Evolutionary conservation across 2,329 filamentous ascomycete species (phyloP).

Genomic region (Cyclaneusma minus): DNA sequence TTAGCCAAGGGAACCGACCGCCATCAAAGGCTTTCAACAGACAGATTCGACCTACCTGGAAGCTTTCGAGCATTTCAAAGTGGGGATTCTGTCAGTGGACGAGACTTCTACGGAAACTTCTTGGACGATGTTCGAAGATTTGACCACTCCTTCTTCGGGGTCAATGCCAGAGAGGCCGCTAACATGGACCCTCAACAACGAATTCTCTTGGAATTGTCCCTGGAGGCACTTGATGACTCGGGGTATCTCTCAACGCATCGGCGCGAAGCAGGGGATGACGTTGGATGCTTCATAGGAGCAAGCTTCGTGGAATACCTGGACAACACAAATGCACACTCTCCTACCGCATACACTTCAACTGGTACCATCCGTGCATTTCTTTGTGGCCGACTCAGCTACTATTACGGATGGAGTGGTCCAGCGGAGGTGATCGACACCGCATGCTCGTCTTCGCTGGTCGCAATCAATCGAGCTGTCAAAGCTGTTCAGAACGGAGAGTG

Average conservation of each 20-base stretch:
- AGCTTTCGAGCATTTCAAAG: constrained; percentile 17
- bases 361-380: constrained; percentile 7
- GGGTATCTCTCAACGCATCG: constrained; percentile 38
- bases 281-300: neutral
- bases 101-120: too few species aligned
- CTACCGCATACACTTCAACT: constrained; percentile 2
- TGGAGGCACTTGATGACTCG: constrained; percentile 65
- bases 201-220: constrained; percentile 57
- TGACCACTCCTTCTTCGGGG: constrained; percentile 69
- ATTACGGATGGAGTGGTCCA: constrained; percentile 23
- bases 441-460: constrained; percentile 19
- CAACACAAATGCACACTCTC: neutral
- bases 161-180: constrained; percentile 62
- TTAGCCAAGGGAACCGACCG: neutral
- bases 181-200: constrained; percentile 70
- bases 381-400: constrained; percentile 15
- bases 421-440: constrained; percentile 19
- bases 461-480: constrained; percentile 20
- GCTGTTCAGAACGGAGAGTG: neutral
- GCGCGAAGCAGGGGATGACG: neutral
- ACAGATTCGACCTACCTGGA: too few species aligned
- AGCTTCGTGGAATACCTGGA: neutral
- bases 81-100: constrained; percentile 15
- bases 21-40: too few species aligned
- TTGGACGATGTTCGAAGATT: too few species aligned